Percentiles rank a stretch among this genome's conserved stretches.
phyloP scores from a whole-genome alignment of 352 stramenopile genomes.

The Globisporangium middletonii region DNA sequence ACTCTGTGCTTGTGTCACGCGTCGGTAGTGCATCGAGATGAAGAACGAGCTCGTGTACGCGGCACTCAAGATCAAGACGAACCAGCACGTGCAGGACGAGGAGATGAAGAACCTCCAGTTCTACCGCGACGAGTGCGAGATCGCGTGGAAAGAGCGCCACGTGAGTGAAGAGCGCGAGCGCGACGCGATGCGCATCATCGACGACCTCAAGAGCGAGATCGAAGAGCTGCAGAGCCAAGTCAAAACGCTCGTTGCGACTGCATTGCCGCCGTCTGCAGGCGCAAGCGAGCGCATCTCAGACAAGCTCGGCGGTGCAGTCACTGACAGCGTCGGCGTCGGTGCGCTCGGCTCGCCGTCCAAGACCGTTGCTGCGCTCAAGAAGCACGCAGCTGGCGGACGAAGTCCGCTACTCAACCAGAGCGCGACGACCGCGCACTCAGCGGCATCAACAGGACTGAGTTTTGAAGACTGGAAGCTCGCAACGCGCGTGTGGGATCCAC shows the following conservation, averaged over 20 bases:
- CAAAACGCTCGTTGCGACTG: slow-evolving; percentile 29
- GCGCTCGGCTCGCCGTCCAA: slow-evolving; percentile 11
- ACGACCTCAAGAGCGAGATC: slow-evolving; percentile 55
- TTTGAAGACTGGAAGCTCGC: slow-evolving; percentile 62
- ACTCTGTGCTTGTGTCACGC: not conserved
- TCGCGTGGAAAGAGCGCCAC: slow-evolving; percentile 51
- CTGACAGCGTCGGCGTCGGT: not conserved
- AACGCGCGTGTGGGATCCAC: slow-evolving; percentile 45
- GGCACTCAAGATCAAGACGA: slow-evolving; percentile 47
- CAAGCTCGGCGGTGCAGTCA: not conserved
- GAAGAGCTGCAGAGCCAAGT: slow-evolving; percentile 46
- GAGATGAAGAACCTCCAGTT: slow-evolving; percentile 67
- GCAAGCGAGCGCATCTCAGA: not conserved
- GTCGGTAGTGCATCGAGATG: slow-evolving; percentile 42
- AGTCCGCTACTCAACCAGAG: not conserved
- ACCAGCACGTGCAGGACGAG: slow-evolving; percentile 56
- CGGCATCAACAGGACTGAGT: slow-evolving; percentile 13
- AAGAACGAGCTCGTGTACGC: slow-evolving; percentile 62
- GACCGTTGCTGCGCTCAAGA: slow-evolving; percentile 9
- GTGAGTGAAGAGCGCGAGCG: slow-evolving; percentile 55
- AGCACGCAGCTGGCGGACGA: slow-evolving; percentile 1
- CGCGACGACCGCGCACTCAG: not conserved
- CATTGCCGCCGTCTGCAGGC: not conserved
- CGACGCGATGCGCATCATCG: slow-evolving; percentile 60
- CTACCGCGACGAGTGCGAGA: slow-evolving; percentile 71